A percentile compares a stretch with the other conserved stretches of the same genome.
These are phyloP conservation scores for Hericium erinaceus DNA, from an alignment of 768 basidiomycete species.

Conservation along the genomic window DNA sequence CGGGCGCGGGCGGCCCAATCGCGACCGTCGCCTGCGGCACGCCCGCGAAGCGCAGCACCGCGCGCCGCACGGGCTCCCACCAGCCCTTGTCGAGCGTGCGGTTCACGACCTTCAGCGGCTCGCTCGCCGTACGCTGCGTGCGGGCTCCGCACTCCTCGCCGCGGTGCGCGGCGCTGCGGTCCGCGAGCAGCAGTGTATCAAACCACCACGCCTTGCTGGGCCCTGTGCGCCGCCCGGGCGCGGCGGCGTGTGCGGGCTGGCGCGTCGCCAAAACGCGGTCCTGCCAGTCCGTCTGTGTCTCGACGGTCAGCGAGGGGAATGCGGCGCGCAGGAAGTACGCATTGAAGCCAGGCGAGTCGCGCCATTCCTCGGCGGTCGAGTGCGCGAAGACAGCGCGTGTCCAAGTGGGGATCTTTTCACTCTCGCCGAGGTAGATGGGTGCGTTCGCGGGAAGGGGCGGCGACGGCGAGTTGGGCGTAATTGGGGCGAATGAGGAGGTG, in stretches of 20 bases:
- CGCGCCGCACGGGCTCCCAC: constrained; percentile 70
- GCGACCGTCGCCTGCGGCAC: constrained; percentile 26
- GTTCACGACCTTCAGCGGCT: constrained; percentile 34
- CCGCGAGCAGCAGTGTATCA: constrained; percentile 57
- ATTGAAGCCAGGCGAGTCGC: constrained; percentile 74
- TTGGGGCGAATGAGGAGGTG: background rate
- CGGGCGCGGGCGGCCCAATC: constrained; percentile 16
- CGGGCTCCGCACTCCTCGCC: constrained; percentile 51
- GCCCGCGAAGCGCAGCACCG: constrained; percentile 62
- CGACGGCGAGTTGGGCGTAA: background rate
- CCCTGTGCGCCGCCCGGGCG: background rate
- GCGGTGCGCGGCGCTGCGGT: constrained; percentile 70
- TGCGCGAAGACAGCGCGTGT: constrained; percentile 68
- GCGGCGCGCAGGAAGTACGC: constrained; percentile 64
- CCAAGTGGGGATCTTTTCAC: constrained; percentile 25
- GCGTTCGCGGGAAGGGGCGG: background rate
- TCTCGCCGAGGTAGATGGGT: constrained; percentile 1
- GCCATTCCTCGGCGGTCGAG: constrained; percentile 49
- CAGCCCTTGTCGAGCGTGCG: constrained; percentile 34
- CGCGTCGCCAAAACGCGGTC: constrained; percentile 38
- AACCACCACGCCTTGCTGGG: constrained; percentile 53
- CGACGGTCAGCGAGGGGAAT: constrained; percentile 63
- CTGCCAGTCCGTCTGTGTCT: constrained; percentile 60
- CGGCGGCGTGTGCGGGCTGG: background rate
- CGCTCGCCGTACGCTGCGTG: constrained; percentile 65